Percentiles rank a stretch among this genome's conserved stretches.
Conservation (phyloP, 1,139 yeast genomes). For the Yamadazyma songkhlaensis region DNA sequence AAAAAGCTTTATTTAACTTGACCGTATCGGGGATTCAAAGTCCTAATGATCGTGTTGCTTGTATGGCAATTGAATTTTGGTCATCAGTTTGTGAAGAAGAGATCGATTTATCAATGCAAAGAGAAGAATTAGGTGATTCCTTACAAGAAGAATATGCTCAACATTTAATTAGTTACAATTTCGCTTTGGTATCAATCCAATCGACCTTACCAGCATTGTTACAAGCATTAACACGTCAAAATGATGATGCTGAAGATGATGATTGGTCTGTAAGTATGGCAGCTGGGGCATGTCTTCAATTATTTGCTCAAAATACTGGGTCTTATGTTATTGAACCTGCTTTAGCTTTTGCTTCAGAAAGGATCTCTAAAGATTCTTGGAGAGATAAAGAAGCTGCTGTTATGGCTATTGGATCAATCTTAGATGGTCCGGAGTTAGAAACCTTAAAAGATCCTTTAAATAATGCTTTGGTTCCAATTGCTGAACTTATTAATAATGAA, state of each 20-base stretch:
- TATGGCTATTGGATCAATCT: slow-evolving; percentile 96
- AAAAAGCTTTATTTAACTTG: slow-evolving; percentile 87
- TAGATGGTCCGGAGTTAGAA: slow-evolving; percentile 88
- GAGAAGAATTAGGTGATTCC: slow-evolving; percentile 64
- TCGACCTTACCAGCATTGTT: slow-evolving; percentile 88
- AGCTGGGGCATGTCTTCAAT: slow-evolving; percentile 93
- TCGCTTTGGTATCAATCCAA: slow-evolving; percentile 78
- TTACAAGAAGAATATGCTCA: slow-evolving; percentile 33
- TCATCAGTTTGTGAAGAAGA: slow-evolving; percentile 97
- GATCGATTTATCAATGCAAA: slow-evolving; percentile 69
- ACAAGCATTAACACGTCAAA: slow-evolving; percentile 77
- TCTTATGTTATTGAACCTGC: slow-evolving; percentile 84
- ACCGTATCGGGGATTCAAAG: slow-evolving; percentile 93
- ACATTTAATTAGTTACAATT: slow-evolving; percentile 55
- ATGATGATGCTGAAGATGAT: slow-evolving; percentile 89
- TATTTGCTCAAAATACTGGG: slow-evolving; percentile 89
- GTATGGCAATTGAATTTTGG: slow-evolving; percentile 99
- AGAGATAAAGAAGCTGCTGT: slow-evolving; percentile 94
- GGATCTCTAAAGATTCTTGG: slow-evolving; percentile 65
- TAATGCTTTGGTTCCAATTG: slow-evolving; percentile 80
- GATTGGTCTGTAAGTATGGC: slow-evolving; percentile 99
- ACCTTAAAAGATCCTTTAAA: slow-evolving; percentile 65
- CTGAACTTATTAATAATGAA: slow-evolving; percentile 68
- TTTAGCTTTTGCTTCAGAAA: slow-evolving; percentile 74
- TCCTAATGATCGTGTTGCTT: slow-evolving; percentile 80